Base-by-base conservation (phyloP, 1,284 basidiomycete species). In the Laetiporus sulphureus region DNA sequence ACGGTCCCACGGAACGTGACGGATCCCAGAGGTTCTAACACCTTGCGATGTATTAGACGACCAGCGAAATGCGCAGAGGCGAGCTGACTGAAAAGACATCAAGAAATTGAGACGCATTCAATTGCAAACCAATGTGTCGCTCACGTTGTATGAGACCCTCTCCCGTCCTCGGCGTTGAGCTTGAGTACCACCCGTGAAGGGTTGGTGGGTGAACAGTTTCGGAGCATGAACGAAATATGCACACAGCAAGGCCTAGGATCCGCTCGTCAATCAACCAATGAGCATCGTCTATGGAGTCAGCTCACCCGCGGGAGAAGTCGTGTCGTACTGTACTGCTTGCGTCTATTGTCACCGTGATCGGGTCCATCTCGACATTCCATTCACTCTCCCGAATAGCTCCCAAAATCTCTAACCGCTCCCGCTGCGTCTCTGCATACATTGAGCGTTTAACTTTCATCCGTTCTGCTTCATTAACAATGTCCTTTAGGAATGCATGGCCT, bases 381-480 rank as follows among this genome's bases (percentile, higher is more conserved):
- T 84, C 79, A 47, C 83, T 84, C 3, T 67, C 63, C 35, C 75
- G 66, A 21, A 95, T 73, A 4, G 78, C 75, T 23, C 77, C 68
- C 35, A 91, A 58, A 22, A 94, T 65, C 34, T 79, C 75, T 48
- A 64, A 62, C 53, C 79, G 78, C 60, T 91, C 79, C 38, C 83
- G 70, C 43, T 77, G 77, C 4, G 90, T 93, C 67, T 95, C 91
- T 15, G 88, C 88, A 58, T 91, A 96, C 76, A 95, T 88, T 46
- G 79, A 91, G 46, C 83, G 75, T 55, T 77, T 84, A 16, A 71
- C 70, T 57, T 87, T 87, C n/a, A 71, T 71, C 32, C 62, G 69
- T 53, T 80, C 74, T 4, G 75, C 72, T 12, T 71, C 68, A 30
- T 77, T 69, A 7, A 85, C 68, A 31, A 79, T 66, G 35, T 69